These are phyloP conservation scores for Pistacia atlantica DNA, from an alignment of 345 rosid species.

Conservation along the genomic window DNA sequence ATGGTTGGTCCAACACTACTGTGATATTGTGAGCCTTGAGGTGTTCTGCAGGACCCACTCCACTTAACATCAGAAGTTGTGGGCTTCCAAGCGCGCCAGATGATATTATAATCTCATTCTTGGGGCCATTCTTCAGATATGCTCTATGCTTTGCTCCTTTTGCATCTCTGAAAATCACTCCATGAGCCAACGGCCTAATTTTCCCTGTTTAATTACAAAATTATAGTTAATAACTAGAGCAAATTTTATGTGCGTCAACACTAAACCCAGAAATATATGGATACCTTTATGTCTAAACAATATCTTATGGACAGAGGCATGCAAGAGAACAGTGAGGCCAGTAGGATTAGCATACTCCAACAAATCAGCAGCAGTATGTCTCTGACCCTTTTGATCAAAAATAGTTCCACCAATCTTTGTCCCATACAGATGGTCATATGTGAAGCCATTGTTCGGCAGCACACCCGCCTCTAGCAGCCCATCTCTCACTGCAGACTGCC, in stretches of 20 bases:
- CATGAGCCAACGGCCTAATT: conserved; percentile 49
- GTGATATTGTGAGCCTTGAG: conserved; percentile 45
- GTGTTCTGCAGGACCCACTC: conserved; percentile 63
- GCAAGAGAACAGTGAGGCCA: conserved; percentile 51
- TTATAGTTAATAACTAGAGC: too few species aligned
- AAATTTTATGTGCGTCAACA: too few species aligned
- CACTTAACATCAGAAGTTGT: conserved; percentile 70
- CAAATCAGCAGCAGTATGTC: conserved; percentile 81
- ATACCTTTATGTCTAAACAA: conserved; percentile 42
- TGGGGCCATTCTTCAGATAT: conserved; percentile 39
- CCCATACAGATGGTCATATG: conserved; percentile 64
- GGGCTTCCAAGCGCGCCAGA: conserved; percentile 84
- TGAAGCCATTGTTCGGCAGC: conserved; percentile 68
- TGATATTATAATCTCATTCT: conserved; percentile 54
- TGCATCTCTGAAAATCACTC: conserved; percentile 54
- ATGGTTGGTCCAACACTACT: conserved; percentile 54
- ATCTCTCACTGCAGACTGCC: conserved; percentile 80
- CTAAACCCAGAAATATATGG: too few species aligned
- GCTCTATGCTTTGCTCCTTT: conserved; percentile 46
- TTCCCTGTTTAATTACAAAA: conserved; percentile 19
- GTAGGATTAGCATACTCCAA: conserved; percentile 56
- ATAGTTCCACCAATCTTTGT: conserved; percentile 80
- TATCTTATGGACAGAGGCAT: conserved; percentile 57
- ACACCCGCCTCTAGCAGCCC: conserved; percentile 67
- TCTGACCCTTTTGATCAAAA: conserved; percentile 54